A percentile compares a stretch with the other conserved stretches of the same genome.
Conservation (phyloP, 2,329 filamentous ascomycete genomes). For the Ascochyta fabae region DNA sequence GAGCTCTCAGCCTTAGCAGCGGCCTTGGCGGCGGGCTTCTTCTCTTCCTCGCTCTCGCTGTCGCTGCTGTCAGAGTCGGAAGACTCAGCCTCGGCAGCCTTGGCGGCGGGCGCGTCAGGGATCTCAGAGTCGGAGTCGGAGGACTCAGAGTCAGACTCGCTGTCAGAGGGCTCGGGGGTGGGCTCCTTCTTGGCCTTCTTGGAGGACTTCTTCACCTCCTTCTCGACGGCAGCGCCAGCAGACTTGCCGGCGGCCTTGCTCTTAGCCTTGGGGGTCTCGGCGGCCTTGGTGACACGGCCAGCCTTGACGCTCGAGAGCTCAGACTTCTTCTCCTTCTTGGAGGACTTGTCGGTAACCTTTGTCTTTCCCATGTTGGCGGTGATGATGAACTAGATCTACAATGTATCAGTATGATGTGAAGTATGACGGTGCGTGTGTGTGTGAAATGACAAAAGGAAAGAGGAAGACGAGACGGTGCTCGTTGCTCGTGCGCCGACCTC, state of each 20-base stretch:
- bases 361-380: slow-evolving; percentile 46
- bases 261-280: slow-evolving; percentile 69
- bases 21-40: slow-evolving; percentile 26
- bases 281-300: slow-evolving; percentile 70
- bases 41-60: slow-evolving; percentile 36
- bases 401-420: slow-evolving; percentile 39
- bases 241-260: slow-evolving; percentile 71
- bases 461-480: slow-evolving; percentile 29
- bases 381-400: slow-evolving; percentile 36
- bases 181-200: slow-evolving; percentile 60
- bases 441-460: slow-evolving; percentile 25
- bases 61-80: slow-evolving; percentile 43
- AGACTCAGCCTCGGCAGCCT: slow-evolving; percentile 49
- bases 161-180: slow-evolving; percentile 51
- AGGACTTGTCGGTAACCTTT: slow-evolving; percentile 42
- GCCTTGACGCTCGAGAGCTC: slow-evolving; percentile 67
- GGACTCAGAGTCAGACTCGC: slow-evolving; percentile 36
- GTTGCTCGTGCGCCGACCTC: slow-evolving; percentile 33
- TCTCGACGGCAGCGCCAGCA: slow-evolving; percentile 47
- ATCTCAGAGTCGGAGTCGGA: slow-evolving; percentile 44
- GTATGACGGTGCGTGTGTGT: slow-evolving; percentile 1
- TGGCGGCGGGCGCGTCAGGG: slow-evolving; percentile 41
- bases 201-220: slow-evolving; percentile 58
- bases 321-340: slow-evolving; percentile 66
- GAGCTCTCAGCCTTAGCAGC: slow-evolving; percentile 38